Evolutionary conservation across 306 rosid species (phyloP).

Genomic region (Acacia acuminata): DNA sequence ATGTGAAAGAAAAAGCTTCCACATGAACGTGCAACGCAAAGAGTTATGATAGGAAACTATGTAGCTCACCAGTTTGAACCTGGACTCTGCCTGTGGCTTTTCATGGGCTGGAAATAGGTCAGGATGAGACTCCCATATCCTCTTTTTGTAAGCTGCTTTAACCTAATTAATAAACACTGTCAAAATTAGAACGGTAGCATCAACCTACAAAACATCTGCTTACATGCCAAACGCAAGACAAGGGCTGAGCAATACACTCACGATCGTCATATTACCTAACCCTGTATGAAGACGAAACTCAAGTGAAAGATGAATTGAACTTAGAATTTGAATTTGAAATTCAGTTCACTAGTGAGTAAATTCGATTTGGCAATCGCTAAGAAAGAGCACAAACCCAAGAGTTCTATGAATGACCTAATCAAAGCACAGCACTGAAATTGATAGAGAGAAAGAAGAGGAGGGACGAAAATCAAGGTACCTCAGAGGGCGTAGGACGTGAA

Average conservation of each 20-base stretch:
- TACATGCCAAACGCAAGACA: background rate
- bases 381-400: constrained; percentile 26
- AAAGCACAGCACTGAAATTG: background rate
- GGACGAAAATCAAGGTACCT: constrained; percentile 32
- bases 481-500: constrained; percentile 51
- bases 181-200: constrained; percentile 13
- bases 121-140: constrained; percentile 86
- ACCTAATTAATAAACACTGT: constrained; percentile 41
- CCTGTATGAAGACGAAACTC: background rate
- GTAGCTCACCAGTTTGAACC: constrained; percentile 61
- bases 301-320: background rate
- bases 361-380: constrained; percentile 7
- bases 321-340: constrained; percentile 23
- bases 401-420: background rate
- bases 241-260: background rate
- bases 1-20: background rate
- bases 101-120: constrained; percentile 69
- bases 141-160: constrained; percentile 72
- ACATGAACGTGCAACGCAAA: background rate
- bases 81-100: constrained; percentile 64
- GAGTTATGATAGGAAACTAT: background rate
- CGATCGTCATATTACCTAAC: background rate
- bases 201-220: constrained; percentile 17
- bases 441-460: background rate
- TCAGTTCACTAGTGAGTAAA: constrained; percentile 13